Base-by-base conservation (phyloP, 2,329 filamentous ascomycete species). In the Colletotrichum lini region DNA sequence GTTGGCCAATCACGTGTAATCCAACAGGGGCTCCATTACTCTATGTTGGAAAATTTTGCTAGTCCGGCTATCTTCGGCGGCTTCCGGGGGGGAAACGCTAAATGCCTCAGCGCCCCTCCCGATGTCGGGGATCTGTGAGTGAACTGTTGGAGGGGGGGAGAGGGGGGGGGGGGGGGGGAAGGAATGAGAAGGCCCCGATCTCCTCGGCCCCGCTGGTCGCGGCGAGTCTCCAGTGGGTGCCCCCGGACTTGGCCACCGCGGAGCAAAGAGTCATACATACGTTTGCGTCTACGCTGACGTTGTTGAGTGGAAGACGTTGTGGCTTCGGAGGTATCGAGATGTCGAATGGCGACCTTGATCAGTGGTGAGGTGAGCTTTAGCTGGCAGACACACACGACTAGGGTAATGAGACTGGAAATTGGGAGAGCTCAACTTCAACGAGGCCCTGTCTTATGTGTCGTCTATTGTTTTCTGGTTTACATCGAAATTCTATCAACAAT, bases 21-120 rank as follows among this genome's bases (percentile, higher is more conserved):
- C 9, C 18, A 30, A 6, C 26, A 30, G 26, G 26, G 26, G 26
- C 5, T 30, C 26, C 4, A 6, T 5, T 1, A 13, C 12, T 23
- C 6, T 6, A 9, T 15, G 4, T 50, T 62, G 15, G 59, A 42
- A 47, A 50, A 26, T 2, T 61, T 61, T 61, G 30, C 58, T 49
- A 49, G 42, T 23, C 30, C 26, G 5, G 18, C 35, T 10, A 3
- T 49, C 10, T 16, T 60, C 58, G 58, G 44, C 44, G 44, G 58
- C 26, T 60, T 40, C 10, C 26, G 44, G 26, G 26, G 26, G 26
- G 15, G 18, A 13, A 30, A 21, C n/a, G 26, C 44, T 38, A 61
- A 40, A 40, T 50, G 58, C 45, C 58, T 61, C 45, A 61, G 44
- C 45, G 23, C 23, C 30, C 58, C 45, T 50, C 45, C 58, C 58